Percentiles rank a stretch among this genome's conserved stretches.
These are phyloP conservation scores for Hyaloscypha variabilis DNA, from an alignment of 495 filamentous ascomycete genomes.

Conservation along the genomic window DNA sequence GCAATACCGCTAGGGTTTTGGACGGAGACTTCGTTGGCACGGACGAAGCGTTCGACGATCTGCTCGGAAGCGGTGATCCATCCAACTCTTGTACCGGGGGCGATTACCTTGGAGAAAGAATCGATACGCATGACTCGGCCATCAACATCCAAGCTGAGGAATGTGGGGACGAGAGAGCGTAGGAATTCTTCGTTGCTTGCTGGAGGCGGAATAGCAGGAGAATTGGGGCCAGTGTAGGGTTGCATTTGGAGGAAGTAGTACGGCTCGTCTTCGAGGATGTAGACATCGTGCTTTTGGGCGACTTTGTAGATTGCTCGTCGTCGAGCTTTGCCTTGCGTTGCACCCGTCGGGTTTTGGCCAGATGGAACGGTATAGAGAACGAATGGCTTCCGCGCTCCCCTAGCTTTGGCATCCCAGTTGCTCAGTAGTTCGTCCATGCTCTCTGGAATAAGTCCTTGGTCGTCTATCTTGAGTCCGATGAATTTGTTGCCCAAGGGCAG, in stretches of 20 bases:
- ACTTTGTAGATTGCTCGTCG: slow-evolving; percentile 74
- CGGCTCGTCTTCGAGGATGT: slow-evolving; percentile 95
- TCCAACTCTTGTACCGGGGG: slow-evolving; percentile 73
- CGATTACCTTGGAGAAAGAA: slow-evolving; percentile 81
- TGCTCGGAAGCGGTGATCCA: slow-evolving; percentile 85
- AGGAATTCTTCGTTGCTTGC: slow-evolving; percentile 47
- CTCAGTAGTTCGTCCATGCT: slow-evolving; percentile 30
- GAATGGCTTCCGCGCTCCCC: slow-evolving; percentile 69
- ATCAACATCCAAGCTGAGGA: slow-evolving; percentile 67
- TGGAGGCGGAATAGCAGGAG: slow-evolving; percentile 41
- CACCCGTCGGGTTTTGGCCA: slow-evolving; percentile 92
- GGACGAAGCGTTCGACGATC: slow-evolving; percentile 76
- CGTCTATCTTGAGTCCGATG: slow-evolving; percentile 76
- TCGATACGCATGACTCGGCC: slow-evolving; percentile 74
- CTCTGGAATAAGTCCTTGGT: slow-evolving; percentile 70
- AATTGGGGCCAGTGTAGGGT: slow-evolving; percentile 64
- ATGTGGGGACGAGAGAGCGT: slow-evolving; percentile 54
- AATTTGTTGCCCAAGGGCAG: slow-evolving; percentile 74
- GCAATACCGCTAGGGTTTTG: slow-evolving; percentile 85
- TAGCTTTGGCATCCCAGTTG: slow-evolving; percentile 35
- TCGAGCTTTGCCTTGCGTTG: slow-evolving; percentile 70
- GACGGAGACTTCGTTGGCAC: slow-evolving; percentile 74
- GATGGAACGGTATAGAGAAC: slow-evolving; percentile 83
- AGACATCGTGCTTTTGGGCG: slow-evolving; percentile 79
- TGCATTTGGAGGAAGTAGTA: slow-evolving; percentile 98